Evolutionary conservation across 495 filamentous ascomycete genomes (phyloP), one percentile per base, ranked within the genome.

Genomic region (Lasiosphaeria hispida): DNA sequence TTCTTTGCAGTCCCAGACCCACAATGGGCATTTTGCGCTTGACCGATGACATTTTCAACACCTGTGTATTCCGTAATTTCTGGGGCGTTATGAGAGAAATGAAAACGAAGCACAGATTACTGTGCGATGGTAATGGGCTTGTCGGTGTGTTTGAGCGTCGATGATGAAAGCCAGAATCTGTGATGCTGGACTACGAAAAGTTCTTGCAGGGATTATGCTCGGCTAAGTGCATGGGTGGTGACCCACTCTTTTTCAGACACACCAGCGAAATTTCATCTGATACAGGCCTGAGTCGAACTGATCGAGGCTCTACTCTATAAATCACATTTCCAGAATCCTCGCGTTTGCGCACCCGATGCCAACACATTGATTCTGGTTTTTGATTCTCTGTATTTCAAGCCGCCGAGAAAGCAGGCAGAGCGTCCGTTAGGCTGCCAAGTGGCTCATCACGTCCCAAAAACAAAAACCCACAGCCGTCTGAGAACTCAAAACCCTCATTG

Each of bases 1-100:
- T 77, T 55, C 85, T 77, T 62, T 87, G 80, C 8, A 89, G 68
- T 30, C 70, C 72, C 8, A 34, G 8, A 14, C 53, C 51, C 19
- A 57, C 37, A 14, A 48, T 60, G 40, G 61, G 62, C 7, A 57
- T 40, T 63, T 73, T 74, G 11, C 72, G 61, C 41, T 74, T 74
- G 30, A 54, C 36, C 0, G 69, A 56, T 33, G 62, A 57, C 72
- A 72, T 72, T 6, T 17, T 61, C 15, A 34, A 15, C 3, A 8
- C 10, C 23, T 48, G 6, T 14, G 7, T 15, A 39, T 38, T 48
- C 11, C 15, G 40, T 7, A 1, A 5, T 35, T 23, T 43, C 19
- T 3, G 18, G 13, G 4, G 14, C 13, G 48, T 23, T 15, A 13
- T 19, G 49, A 19, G 4, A 36, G 30, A 33, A 13, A 47, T 47